A percentile compares a stretch with the other conserved stretches of the same genome.
Conservation (phyloP, 129 eudicot genomes). For the Centaurea solstitialis region DNA sequence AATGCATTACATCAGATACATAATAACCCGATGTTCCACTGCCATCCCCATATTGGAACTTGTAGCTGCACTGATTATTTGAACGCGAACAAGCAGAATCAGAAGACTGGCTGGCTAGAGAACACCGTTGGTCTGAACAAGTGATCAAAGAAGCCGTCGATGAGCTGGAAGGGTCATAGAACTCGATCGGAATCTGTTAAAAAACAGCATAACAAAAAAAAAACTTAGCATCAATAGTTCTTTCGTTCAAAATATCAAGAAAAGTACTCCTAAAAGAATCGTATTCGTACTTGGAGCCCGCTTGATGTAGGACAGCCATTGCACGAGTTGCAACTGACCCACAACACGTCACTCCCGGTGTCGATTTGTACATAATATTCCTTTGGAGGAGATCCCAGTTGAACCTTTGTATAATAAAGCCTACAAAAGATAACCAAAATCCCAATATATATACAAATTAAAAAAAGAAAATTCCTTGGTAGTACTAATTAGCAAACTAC, state of each 20-base stretch:
- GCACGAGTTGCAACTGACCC: constrained; percentile 89
- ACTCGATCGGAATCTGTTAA: constrained; percentile 66
- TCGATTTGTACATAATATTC: constrained; percentile 93
- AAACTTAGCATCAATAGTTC: constrained; percentile 2
- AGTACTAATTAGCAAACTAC: too few relatives aligned
- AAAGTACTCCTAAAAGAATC: neutral
- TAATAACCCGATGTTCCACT: constrained; percentile 92
- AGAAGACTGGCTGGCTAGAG: constrained; percentile 60
- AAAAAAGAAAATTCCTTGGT: neutral
- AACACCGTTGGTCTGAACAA: constrained; percentile 83
- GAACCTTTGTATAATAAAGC: constrained; percentile 84
- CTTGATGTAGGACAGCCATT: constrained; percentile 84
- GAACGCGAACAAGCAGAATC: constrained; percentile 66
- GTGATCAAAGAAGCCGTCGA: constrained; percentile 54
- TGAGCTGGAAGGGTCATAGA: constrained; percentile 79
- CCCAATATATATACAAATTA: constrained; percentile 5
- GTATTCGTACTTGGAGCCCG: constrained; percentile 73
- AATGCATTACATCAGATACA: constrained; percentile 70
- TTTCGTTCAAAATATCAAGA: neutral
- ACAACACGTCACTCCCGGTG: constrained; percentile 94
- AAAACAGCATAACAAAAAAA: neutral
- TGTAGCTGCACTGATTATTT: constrained; percentile 72
- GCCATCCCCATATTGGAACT: constrained; percentile 93
- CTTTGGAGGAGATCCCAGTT: constrained; percentile 80
- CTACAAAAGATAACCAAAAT: constrained; percentile 35